A percentile compares a stretch with the other conserved stretches of the same genome.
phyloP scores from a whole-genome alignment of 805 yeast species.

The Maudiozyma saulgeensis region DNA sequence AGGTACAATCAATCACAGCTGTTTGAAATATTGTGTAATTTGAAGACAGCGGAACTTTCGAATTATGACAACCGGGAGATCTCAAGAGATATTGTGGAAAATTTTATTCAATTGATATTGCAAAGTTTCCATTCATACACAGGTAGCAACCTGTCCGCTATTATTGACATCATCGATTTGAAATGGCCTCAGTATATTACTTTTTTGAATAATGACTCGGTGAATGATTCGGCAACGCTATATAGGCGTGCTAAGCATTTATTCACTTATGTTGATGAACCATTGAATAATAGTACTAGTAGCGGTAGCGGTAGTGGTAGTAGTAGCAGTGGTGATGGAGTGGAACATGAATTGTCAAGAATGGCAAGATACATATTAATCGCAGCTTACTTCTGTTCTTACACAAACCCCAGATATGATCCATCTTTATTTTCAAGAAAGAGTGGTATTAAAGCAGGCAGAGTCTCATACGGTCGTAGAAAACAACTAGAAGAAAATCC shows the following conservation, averaged over 20 bases:
- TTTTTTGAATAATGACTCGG: slow-evolving; percentile 12
- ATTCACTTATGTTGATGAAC: slow-evolving; percentile 28
- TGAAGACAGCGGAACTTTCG: not conserved
- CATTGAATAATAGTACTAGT: slow-evolving; percentile 17
- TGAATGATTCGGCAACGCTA: slow-evolving; percentile 9
- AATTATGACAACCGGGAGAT: not conserved
- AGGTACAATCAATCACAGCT: slow-evolving; percentile 20
- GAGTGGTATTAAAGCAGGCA: slow-evolving; percentile 36
- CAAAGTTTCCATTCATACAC: slow-evolving; percentile 28
- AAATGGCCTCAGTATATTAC: slow-evolving; percentile 23
- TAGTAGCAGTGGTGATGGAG: too few species aligned
- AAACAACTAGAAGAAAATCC: slow-evolving; percentile 45
- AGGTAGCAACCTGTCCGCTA: slow-evolving; percentile 22
- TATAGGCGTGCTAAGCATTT: not conserved
- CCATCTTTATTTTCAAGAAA: slow-evolving; percentile 54
- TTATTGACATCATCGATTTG: slow-evolving; percentile 22
- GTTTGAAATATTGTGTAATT: slow-evolving; percentile 7
- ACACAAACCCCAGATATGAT: slow-evolving; percentile 60
- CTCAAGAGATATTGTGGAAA: slow-evolving; percentile 6
- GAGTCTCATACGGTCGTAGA: slow-evolving; percentile 33
- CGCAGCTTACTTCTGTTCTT: slow-evolving; percentile 79
- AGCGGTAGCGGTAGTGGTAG: too few species aligned
- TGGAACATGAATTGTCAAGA: slow-evolving; percentile 27
- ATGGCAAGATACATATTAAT: slow-evolving; percentile 64
- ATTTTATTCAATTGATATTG: slow-evolving; percentile 22